Evolutionary conservation across 495 filamentous ascomycete genomes (phyloP).

Genomic region (Aspergillus ellipticus): DNA sequence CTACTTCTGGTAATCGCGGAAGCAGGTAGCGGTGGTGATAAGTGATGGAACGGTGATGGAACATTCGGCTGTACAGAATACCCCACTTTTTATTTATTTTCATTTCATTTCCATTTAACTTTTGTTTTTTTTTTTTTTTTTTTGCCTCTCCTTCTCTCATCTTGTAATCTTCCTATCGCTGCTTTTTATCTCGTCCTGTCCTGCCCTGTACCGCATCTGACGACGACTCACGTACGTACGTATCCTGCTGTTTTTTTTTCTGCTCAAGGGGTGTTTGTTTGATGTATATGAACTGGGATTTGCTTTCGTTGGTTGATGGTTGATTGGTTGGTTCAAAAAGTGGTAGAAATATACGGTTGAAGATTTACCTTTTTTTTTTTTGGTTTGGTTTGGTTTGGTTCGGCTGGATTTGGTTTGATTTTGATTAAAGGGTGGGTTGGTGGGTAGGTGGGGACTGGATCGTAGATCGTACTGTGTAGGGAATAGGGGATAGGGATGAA

Average conservation of each 20-base stretch:
- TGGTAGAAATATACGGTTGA: not conserved
- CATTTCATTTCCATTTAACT: conserved; percentile 5
- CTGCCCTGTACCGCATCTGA: not conserved
- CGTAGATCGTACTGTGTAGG: no score
- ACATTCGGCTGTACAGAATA: conserved; percentile 5
- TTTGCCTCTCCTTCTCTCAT: not conserved
- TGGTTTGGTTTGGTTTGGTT: no score
- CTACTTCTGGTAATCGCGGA: conserved; percentile 26
- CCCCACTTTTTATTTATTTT: not conserved
- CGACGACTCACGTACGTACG: conserved; percentile 2
- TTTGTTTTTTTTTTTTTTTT: conserved; percentile 1
- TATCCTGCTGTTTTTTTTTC: not conserved
- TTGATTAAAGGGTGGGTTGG: no score
- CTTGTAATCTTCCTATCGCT: not conserved
- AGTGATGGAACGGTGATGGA: not conserved
- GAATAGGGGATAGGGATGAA: no score
- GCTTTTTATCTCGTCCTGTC: not conserved
- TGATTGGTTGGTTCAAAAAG: not conserved
- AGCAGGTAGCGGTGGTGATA: no score
- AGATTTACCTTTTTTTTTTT: not conserved
- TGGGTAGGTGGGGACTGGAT: no score
- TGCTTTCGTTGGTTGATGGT: not conserved
- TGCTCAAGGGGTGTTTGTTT: not conserved
- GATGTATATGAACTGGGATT: not conserved
- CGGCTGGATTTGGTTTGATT: no score